Evolutionary conservation across 805 yeast species (phyloP).

Genomic region (Ogataea philodendri): DNA sequence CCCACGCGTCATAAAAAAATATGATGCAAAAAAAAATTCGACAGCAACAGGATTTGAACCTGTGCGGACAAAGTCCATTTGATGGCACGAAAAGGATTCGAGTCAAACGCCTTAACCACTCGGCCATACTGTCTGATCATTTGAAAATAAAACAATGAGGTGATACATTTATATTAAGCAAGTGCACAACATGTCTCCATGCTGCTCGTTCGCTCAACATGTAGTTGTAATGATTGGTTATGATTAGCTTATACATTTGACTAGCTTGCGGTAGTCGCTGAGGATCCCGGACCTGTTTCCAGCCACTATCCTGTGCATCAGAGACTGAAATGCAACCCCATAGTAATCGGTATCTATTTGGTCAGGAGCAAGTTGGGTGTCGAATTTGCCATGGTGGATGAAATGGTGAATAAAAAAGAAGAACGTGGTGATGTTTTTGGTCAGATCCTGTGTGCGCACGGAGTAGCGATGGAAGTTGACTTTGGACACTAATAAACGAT

Average conservation of each 20-base stretch:
- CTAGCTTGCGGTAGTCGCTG: constrained; percentile 14
- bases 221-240: neutral
- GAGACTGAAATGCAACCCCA: constrained; percentile 27
- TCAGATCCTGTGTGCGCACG: constrained; percentile 21
- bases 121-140: constrained; percentile 37
- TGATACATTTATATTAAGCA: too few species aligned
- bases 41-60: constrained; percentile 65
- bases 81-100: constrained; percentile 32
- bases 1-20: constrained; percentile 48
- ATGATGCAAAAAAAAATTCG: constrained; percentile 37
- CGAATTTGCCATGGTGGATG: constrained; percentile 24
- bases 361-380: constrained; percentile 20
- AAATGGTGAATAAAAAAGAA: constrained; percentile 31
- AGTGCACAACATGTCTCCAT: too few species aligned
- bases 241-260: constrained; percentile 3
- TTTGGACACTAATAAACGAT: constrained; percentile 25
- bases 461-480: constrained; percentile 25
- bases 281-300: constrained; percentile 13
- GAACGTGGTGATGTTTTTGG: constrained; percentile 28
- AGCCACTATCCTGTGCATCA: constrained; percentile 29
- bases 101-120: constrained; percentile 42
- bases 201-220: too few species aligned
- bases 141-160: neutral
- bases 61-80: constrained; percentile 62
- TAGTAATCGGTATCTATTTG: constrained; percentile 26